Evolutionary conservation across 805 yeast species (phyloP).

Genomic region (Wickerhamomyces subpelliculosus): DNA sequence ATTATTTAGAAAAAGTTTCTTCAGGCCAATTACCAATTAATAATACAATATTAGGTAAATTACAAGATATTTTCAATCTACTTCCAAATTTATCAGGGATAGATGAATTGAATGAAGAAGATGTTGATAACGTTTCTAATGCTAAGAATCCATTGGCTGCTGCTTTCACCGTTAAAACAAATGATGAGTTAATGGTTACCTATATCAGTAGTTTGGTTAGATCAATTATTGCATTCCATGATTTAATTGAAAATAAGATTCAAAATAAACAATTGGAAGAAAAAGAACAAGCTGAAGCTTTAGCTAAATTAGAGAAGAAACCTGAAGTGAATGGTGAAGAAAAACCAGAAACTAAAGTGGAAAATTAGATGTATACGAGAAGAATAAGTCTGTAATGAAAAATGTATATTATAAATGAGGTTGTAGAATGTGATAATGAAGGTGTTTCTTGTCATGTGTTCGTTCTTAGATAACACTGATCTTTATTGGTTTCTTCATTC

Average conservation of each 20-base stretch:
- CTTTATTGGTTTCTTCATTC: no score
- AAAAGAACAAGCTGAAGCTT: conserved; percentile 9
- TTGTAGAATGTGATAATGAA: no score
- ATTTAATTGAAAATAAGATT: conserved; percentile 91
- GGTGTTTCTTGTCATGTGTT: no score
- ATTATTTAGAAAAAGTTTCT: conserved; percentile 69
- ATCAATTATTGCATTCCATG: conserved; percentile 94
- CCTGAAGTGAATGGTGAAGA: conserved; percentile 1
- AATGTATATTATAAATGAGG: neutral
- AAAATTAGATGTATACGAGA: neutral
- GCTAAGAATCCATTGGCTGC: conserved; percentile 52
- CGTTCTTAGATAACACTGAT: no score
- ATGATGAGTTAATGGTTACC: conserved; percentile 92
- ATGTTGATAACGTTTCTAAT: conserved; percentile 18
- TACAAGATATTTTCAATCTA: conserved; percentile 91
- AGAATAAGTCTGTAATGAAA: neutral
- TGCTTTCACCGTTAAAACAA: conserved; percentile 88
- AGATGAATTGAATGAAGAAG: conserved; percentile 26
- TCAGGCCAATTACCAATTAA: conserved; percentile 74
- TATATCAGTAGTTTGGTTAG: conserved; percentile 86
- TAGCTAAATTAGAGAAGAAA: conserved; percentile 1
- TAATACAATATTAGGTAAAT: conserved; percentile 82
- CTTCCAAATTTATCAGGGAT: conserved; percentile 65
- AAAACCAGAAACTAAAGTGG: conserved; percentile 3
- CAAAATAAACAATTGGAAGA: conserved; percentile 55